A percentile compares a stretch with the other conserved stretches of the same genome.
Conservation (phyloP, 371 early-diverging fungal genomes). For the Dichotomocladium elegans region DNA sequence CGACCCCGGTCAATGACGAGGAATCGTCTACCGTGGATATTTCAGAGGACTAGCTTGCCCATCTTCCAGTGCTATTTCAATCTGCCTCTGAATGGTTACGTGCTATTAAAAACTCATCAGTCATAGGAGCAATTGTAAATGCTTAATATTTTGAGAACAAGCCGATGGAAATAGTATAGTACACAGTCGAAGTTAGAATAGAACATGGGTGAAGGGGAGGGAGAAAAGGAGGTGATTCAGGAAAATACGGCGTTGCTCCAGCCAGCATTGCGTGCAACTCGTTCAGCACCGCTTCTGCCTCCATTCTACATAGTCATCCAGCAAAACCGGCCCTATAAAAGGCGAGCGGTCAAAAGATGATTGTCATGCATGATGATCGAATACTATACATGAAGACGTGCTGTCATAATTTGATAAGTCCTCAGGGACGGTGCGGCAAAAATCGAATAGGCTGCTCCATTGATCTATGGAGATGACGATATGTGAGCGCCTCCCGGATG, state of each 20-base stretch:
- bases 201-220: neutral
- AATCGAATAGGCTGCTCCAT: slow-evolving; percentile 39
- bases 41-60: neutral
- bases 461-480: slow-evolving; percentile 25
- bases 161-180: too few species aligned
- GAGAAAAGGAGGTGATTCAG: neutral
- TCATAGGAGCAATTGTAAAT: too few species aligned
- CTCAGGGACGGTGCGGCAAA: slow-evolving; percentile 27
- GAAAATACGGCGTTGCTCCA: too few species aligned
- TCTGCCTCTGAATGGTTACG: too few species aligned
- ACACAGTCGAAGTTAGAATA: too few species aligned
- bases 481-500: neutral
- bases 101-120: too few species aligned
- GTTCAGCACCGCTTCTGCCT: neutral
- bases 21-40: neutral
- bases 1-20: neutral
- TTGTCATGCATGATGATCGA: neutral
- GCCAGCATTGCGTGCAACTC: neutral
- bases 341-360: neutral
- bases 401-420: slow-evolving; percentile 28
- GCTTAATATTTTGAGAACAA: too few species aligned
- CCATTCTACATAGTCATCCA: slow-evolving; percentile 45
- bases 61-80: too few species aligned
- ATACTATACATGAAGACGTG: slow-evolving; percentile 31
- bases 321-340: slow-evolving; percentile 36